Evolutionary conservation across 2,329 filamentous ascomycete species (phyloP).

Genomic region (Lojkania enalia): DNA sequence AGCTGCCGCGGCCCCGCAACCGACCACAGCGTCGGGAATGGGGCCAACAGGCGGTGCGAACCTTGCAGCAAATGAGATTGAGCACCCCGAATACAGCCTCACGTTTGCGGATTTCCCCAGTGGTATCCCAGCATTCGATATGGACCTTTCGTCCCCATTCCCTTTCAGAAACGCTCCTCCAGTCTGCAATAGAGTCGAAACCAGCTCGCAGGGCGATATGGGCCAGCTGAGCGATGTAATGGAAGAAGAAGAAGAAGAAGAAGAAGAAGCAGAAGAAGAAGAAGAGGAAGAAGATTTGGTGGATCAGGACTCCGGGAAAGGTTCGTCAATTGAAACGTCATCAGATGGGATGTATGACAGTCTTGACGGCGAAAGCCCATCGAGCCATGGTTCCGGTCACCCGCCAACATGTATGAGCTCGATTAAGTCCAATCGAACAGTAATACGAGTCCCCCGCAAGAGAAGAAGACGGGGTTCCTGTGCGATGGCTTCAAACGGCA

Average conservation of each 20-base stretch:
- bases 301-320: conserved; percentile 28
- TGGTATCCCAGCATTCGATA: conserved; percentile 19
- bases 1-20: conserved; percentile 7
- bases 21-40: conserved; percentile 8
- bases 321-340: conserved; percentile 30
- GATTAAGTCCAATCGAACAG: conserved; percentile 10
- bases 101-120: conserved; percentile 37
- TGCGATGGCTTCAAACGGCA: conserved; percentile 22
- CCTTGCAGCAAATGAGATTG: conserved; percentile 6
- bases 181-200: conserved; percentile 3
- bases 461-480: conserved; percentile 29
- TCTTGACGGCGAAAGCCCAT: conserved; percentile 14
- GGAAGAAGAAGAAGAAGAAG: conserved; percentile 16
- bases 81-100: conserved; percentile 23
- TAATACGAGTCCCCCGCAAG: conserved; percentile 25
- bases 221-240: too few relatives aligned
- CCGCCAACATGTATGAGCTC: conserved; percentile 13
- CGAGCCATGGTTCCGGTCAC: neutral
- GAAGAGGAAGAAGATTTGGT: conserved; percentile 13
- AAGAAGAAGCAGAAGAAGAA: conserved; percentile 13
- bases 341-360: conserved; percentile 26
- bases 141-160: neutral
- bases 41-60: conserved; percentile 3
- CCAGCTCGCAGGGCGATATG: conserved; percentile 1
- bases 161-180: conserved; percentile 2